phyloP scores from a whole-genome alignment of 2,329 filamentous ascomycete genomes.

The Diplodia corticola region DNA sequence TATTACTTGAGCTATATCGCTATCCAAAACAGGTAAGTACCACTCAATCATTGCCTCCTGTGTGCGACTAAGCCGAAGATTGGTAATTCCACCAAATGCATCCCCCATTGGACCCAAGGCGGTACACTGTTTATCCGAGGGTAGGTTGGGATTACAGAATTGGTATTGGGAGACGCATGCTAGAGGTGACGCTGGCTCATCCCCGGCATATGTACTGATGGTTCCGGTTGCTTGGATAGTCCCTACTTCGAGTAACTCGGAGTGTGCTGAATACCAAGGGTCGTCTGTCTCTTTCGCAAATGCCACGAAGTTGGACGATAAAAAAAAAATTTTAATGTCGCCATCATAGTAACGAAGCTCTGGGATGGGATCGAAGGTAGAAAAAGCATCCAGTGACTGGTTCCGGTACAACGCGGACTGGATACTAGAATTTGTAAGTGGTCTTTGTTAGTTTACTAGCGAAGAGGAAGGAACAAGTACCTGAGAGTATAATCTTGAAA shows the following conservation, averaged over 20 bases:
- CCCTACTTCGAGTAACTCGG: background rate
- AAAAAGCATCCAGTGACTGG: background rate
- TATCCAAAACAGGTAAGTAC: background rate
- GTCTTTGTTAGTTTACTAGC: no score
- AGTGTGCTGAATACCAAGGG: slow-evolving; percentile 35
- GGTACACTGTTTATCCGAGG: background rate
- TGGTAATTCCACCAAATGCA: no score
- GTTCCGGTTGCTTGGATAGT: background rate
- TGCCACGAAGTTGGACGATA: slow-evolving; percentile 32
- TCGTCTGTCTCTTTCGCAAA: slow-evolving; percentile 33
- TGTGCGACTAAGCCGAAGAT: no score
- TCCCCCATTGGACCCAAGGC: background rate
- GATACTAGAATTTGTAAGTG: no score
- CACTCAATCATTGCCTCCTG: background rate
- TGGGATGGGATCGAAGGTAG: slow-evolving; percentile 28
- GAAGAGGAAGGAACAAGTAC: background rate
- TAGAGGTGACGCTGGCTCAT: slow-evolving; percentile 19
- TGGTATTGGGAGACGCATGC: slow-evolving; percentile 21
- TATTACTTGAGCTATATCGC: background rate
- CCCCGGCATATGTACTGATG: background rate
- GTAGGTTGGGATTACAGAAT: slow-evolving; percentile 23
- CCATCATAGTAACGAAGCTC: slow-evolving; percentile 32
- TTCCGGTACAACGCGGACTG: background rate
- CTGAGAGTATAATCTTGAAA: background rate
- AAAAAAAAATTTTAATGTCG: slow-evolving; percentile 36